Evolutionary conservation across 805 yeast species (phyloP).

Genomic region (Torulaspora maleeae): DNA sequence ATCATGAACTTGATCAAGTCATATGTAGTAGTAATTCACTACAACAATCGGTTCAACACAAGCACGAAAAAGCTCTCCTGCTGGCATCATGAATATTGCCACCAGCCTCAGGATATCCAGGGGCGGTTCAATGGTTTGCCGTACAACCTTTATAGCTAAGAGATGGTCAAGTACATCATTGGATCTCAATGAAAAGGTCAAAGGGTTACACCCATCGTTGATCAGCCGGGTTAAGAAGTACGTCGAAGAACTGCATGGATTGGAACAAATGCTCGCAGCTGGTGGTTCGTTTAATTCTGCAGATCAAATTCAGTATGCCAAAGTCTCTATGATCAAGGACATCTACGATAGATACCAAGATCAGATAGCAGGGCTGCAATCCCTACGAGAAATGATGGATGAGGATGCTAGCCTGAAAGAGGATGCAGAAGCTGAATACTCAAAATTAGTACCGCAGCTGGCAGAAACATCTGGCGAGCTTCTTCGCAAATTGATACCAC

Average conservation of each 20-base stretch:
- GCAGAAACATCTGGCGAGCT: conserved; percentile 41
- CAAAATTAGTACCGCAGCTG: conserved; percentile 43
- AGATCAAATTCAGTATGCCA: conserved; percentile 47
- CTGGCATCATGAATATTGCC: background rate
- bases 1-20: background rate
- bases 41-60: background rate
- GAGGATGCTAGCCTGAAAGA: conserved; percentile 37
- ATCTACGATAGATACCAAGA: conserved; percentile 38
- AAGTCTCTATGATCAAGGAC: conserved; percentile 43
- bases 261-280: conserved; percentile 42
- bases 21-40: too few species aligned
- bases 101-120: background rate
- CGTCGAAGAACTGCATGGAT: conserved; percentile 37
- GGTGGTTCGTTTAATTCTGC: conserved; percentile 43
- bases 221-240: conserved; percentile 44
- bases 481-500: conserved; percentile 64
- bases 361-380: conserved; percentile 34
- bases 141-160: background rate
- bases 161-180: conserved; percentile 14
- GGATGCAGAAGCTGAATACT: conserved; percentile 63
- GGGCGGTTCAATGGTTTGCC: background rate
- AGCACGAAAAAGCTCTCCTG: background rate
- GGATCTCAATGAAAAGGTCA: conserved; percentile 11
- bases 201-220: conserved; percentile 48
- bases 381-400: conserved; percentile 33